Evolutionary conservation across 371 early-diverging fungal species (phyloP), one percentile per base, ranked within the genome.

Genomic region (Actinomortierella wolfii): DNA sequence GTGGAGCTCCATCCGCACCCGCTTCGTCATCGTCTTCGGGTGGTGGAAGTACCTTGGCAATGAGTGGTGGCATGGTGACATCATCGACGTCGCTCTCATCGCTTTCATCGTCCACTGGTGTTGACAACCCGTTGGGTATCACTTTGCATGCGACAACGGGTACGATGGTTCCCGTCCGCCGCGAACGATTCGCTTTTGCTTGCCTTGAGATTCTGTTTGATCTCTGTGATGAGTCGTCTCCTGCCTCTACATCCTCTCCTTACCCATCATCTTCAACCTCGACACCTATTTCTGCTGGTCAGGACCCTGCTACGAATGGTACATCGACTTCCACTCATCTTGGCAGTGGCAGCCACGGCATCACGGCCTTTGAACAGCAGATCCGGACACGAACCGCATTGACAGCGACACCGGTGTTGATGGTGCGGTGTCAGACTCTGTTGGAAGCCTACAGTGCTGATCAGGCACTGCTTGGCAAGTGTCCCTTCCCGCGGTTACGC

Each of bases 401-500:
- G 28, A 78, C 84, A 0, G 86, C 89, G 9, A 84, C 88, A 6
- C 91, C 90, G 3, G 78, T 89, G 18, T 74, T 97, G 58, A 76
- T 95, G 51, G 83, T 87, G 25, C 84, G 90, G 55, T 88, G 91
- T 60, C 80, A 83, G 29, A 79, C 78, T 0, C 84, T 93, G 9
- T 65, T 97, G 20, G 78, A 83, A 29, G 76, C 81, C 21, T 95
- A 91, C 76, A 83, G 82, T 23, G 80, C 79, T n/a, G 94, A 94
- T 75, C 85, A 84, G 59, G 86, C 86, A 25, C 67, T 90, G 34
- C 77, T 90, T 49, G 94, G 94, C 18, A 82, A 85, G 39, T 82
- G 89, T 47, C 95, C 95, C 7, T 81, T 94, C 76, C 92, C 95
- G 59, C 84, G 89, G 84, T 86, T 91, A 18, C 87, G 92, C 21